Percentiles rank a stretch among this genome's conserved stretches.
These are phyloP conservation scores for Polyporus tsugae DNA, from an alignment of 1,284 basidiomycete species.

Conservation along the genomic window DNA sequence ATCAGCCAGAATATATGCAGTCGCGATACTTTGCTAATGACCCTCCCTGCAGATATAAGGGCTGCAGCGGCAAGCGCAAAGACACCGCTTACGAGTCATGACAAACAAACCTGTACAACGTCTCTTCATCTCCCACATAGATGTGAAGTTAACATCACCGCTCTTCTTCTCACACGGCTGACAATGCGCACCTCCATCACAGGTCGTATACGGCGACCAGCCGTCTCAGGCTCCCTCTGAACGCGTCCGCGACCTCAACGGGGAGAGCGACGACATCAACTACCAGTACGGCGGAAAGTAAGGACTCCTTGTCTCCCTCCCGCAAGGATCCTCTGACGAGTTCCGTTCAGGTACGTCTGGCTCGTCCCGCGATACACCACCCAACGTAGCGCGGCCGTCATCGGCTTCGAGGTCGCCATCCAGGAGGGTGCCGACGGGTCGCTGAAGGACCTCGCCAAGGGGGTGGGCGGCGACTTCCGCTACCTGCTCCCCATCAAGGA, in stretches of 20 bases:
- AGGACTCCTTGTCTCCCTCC: too few species aligned
- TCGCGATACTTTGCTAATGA: background rate
- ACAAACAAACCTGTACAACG: background rate
- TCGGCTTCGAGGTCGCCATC: slow-evolving; percentile 20
- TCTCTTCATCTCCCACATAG: background rate
- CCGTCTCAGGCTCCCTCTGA: slow-evolving; percentile 15
- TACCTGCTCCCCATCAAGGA: slow-evolving; percentile 12
- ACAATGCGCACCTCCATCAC: background rate
- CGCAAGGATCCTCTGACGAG: background rate
- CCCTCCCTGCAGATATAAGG: background rate
- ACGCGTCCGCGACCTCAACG: slow-evolving; percentile 17
- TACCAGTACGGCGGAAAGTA: slow-evolving; percentile 17
- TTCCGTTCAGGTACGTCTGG: slow-evolving; percentile 7
- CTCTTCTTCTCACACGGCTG: background rate
- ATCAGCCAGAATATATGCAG: background rate
- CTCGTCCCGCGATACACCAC: slow-evolving; percentile 17
- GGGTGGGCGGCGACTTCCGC: slow-evolving; percentile 22
- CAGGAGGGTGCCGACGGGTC: slow-evolving; percentile 10
- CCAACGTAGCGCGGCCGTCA: slow-evolving; percentile 2
- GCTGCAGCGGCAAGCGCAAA: background rate
- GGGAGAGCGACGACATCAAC: slow-evolving; percentile 24
- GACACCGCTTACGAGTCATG: background rate
- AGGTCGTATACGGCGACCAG: slow-evolving; percentile 21
- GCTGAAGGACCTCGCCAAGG: slow-evolving; percentile 22
- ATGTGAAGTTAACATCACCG: background rate